Evolutionary conservation across 345 rosid genomes (phyloP).

Genomic region (Pugionium dolabratum): DNA sequence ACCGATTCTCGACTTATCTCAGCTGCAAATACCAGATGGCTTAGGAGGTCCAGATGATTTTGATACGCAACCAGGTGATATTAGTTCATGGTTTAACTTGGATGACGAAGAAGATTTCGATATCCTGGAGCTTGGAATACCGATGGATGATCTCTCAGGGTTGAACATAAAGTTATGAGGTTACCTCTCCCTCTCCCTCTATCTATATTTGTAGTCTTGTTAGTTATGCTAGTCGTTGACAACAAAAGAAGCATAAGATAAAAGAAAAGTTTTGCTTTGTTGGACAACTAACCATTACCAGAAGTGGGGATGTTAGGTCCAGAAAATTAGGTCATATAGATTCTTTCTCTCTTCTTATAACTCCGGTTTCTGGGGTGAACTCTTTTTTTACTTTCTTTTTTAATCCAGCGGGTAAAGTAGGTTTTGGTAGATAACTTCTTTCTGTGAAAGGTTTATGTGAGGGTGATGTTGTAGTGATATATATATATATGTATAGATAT

Average conservation of each 20-base stretch:
- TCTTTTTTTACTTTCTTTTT: conserved; percentile 19
- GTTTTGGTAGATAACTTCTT: conserved; percentile 17
- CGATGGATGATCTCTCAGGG: conserved; percentile 97
- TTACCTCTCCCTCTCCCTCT: conserved; percentile 39
- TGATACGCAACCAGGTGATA: conserved; percentile 64
- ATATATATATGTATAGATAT: conserved; percentile 15
- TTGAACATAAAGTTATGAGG: conserved; percentile 91
- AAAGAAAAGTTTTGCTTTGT: conserved; percentile 36
- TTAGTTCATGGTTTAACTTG: conserved; percentile 87
- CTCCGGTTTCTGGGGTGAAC: conserved; percentile 10
- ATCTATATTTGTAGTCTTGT: conserved; percentile 59
- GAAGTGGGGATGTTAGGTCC: conserved; percentile 24
- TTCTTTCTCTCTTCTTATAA: conserved; percentile 26
- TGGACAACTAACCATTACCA: conserved; percentile 27
- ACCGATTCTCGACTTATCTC: conserved; percentile 36
- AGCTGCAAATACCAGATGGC: conserved; percentile 52
- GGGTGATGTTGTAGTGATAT: conserved; percentile 34
- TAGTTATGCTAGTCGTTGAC: conserved; percentile 74
- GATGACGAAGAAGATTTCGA: conserved; percentile 92
- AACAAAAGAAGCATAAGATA: conserved; percentile 40
- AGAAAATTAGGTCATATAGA: conserved; percentile 31
- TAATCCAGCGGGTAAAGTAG: background rate
- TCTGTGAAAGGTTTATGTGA: conserved; percentile 17
- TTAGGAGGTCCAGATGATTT: conserved; percentile 32
- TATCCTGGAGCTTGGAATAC: conserved; percentile 89